phyloP scores from a whole-genome alignment of 2,329 filamentous ascomycete species.

The Alternaria hordeiaustralica region DNA sequence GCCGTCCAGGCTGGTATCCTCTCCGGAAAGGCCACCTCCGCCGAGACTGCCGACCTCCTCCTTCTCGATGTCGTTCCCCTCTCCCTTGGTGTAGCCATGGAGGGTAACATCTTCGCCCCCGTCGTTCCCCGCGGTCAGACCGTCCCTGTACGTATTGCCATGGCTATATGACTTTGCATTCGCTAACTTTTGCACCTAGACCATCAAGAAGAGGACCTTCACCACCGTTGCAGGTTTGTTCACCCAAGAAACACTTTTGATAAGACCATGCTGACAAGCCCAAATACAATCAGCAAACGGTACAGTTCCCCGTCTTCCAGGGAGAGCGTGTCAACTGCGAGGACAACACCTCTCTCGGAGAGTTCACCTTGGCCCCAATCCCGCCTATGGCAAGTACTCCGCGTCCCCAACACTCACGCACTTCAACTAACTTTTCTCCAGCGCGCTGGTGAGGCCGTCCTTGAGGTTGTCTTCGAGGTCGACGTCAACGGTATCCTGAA shows the following conservation, averaged over 20 bases:
- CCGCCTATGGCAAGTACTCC: constrained; percentile 63
- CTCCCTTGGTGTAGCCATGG: constrained; percentile 98
- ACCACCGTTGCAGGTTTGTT: constrained; percentile 59
- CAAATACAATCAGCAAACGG: neutral
- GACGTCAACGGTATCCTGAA: constrained; percentile 99
- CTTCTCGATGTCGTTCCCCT: constrained; percentile 96
- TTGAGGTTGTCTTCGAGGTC: constrained; percentile 98
- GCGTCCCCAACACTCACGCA: too few relatives aligned
- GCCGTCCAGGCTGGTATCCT: constrained; percentile 99
- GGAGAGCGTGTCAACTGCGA: constrained; percentile 98
- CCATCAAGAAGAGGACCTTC: constrained; percentile 84
- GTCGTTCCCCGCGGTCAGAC: constrained; percentile 72
- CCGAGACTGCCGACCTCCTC: constrained; percentile 91
- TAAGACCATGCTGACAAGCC: too few relatives aligned
- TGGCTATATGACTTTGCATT: neutral
- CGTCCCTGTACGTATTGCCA: constrained; percentile 57
- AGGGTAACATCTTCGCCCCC: constrained; percentile 97
- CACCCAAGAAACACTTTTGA: constrained; percentile 34
- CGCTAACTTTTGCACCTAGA: constrained; percentile 1
- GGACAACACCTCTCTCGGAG: constrained; percentile 96
- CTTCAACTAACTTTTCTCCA: neutral
- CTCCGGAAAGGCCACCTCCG: constrained; percentile 95
- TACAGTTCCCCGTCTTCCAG: constrained; percentile 89
- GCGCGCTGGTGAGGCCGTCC: constrained; percentile 88
- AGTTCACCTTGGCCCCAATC: constrained; percentile 93